Evolutionary conservation across 305 asterid genomes (phyloP).

Genomic region (Fraxinus baroniana): DNA sequence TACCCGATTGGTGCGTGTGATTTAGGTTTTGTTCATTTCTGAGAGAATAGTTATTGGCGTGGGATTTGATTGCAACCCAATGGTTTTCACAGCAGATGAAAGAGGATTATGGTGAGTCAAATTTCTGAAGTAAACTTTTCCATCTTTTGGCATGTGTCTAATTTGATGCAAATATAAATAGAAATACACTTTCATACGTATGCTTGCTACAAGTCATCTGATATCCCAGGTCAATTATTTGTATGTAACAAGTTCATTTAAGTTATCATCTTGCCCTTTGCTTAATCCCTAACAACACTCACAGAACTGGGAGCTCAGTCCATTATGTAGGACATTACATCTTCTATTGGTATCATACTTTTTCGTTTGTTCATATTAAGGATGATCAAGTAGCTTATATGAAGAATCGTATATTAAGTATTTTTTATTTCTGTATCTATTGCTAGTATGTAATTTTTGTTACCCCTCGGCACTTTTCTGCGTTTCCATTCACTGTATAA

Average conservation of each 20-base stretch:
- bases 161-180: not conserved
- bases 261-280: not conserved
- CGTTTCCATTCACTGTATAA: not conserved
- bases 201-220: not conserved
- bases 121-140: conserved; percentile 25
- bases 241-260: not conserved
- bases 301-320: not conserved
- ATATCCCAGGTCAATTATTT: not conserved
- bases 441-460: not conserved
- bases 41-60: conserved; percentile 92
- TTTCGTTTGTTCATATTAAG: not conserved
- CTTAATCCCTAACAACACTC: not conserved
- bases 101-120: conserved; percentile 79
- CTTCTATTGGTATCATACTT: not conserved
- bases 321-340: not conserved
- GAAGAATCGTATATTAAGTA: not conserved
- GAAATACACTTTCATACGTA: not conserved
- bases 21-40: conserved; percentile 79
- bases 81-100: conserved; percentile 86
- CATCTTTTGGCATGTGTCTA: not conserved
- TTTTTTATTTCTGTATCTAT: not conserved
- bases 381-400: not conserved
- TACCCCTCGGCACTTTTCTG: not conserved
- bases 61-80: conserved; percentile 96
- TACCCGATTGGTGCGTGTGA: conserved; percentile 29